Base-by-base conservation (phyloP, 2,329 filamentous ascomycete genomes). In the Epichloe sp. region DNA sequence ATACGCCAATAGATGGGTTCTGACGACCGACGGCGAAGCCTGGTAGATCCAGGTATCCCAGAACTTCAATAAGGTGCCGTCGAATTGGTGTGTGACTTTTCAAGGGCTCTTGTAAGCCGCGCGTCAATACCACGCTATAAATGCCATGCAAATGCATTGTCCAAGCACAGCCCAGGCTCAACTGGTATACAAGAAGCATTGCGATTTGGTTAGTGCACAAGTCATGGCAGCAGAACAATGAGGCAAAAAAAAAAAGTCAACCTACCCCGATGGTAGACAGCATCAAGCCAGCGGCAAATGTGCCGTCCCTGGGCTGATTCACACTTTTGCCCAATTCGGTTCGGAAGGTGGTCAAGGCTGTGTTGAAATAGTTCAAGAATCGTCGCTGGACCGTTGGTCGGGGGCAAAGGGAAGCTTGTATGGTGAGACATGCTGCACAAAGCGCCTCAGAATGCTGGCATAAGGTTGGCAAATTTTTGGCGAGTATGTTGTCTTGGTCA, bases 101-200 rank as follows among this genome's bases (percentile, higher is more conserved):
- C 19, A 49, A 4, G 11, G 48, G 41, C 12, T 49, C 31, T 38
- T 19, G 40, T 4, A 49, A 17, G 10, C 19, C 48, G n/a, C 8
- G 14, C 2, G 48, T 37, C 12, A 44, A 10, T 11, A 44, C 19
- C 1, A 49, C 21, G 34, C 17, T 38, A 10, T 49, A 49, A 15
- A 49, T 37, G 48, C 48, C 48, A 5, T 49, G 48, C 34, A 49
- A 8, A 38, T 49, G 48, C 41, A 49, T 44, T n/a, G 48, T 49
- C 48, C 48, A 49, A 31, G 34, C 17, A 11, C 17, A 12, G 4
- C 48, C 48, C 5, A 34, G 34, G 6, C 34, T 17, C 8, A 49
- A n/a, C 48, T 49, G 26, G 17, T 12, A 15, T 21, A n/a, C 14
- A 2, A 26, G 19, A n/a, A 5, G 10, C n/a, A 19, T 17, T 17